Conservation (phyloP, 1,284 basidiomycete species). For the Sporisorium exsertum region DNA sequence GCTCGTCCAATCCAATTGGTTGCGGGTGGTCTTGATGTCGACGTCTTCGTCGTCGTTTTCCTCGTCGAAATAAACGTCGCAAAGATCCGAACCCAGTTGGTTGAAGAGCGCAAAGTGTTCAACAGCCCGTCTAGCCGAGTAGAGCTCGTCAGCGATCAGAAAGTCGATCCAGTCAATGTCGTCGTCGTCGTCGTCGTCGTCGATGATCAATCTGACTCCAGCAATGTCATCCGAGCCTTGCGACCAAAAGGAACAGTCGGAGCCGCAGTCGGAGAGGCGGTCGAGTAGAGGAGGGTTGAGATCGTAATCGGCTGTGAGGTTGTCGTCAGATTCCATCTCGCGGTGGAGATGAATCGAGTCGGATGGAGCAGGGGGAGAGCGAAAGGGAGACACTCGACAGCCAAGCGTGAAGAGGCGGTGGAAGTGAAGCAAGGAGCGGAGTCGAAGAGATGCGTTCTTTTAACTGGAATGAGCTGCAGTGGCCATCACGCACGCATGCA, state of each 20-base stretch:
- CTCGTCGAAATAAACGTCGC: not conserved
- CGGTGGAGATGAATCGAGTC: not conserved
- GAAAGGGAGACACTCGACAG: not conserved
- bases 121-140: not conserved
- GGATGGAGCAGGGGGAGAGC: not conserved
- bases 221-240: not conserved
- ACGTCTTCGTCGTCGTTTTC: not conserved
- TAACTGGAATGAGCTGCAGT: not conserved
- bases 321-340: not conserved
- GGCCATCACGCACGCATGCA: too few species aligned
- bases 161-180: not conserved
- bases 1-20: not conserved
- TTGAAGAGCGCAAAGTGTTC: not conserved
- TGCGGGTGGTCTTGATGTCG: not conserved
- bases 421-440: slow-evolving; percentile 1
- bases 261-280: not conserved
- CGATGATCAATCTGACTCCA: too few species aligned
- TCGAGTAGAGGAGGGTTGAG: not conserved
- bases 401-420: not conserved
- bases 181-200: not conserved
- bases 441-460: not conserved
- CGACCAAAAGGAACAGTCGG: not conserved
- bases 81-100: not conserved
- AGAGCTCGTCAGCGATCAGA: too few species aligned
- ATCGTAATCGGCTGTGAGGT: not conserved